Conservation (phyloP, 148 eudicot species). For the Camellia sinensis region DNA sequence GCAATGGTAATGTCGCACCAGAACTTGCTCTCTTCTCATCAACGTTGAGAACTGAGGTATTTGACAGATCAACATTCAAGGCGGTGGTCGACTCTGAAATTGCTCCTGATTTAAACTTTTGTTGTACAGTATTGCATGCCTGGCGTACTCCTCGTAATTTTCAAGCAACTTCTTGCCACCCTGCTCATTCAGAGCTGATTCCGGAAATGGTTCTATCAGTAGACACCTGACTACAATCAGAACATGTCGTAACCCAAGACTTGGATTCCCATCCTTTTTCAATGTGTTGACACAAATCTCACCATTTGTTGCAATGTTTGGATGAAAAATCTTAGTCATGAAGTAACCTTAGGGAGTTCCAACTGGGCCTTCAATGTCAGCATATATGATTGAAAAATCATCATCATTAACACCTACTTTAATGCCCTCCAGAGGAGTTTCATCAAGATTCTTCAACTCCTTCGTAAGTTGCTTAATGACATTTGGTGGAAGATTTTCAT, state of each 20-base stretch:
- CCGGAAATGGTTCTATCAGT: too few relatives aligned
- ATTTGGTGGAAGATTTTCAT: slow-evolving; percentile 97
- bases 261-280: too few relatives aligned
- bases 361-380: slow-evolving; percentile 98
- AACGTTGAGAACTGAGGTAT: not conserved
- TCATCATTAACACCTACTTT: slow-evolving; percentile 91
- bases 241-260: too few relatives aligned
- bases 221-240: too few relatives aligned
- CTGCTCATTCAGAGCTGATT: slow-evolving; percentile 92
- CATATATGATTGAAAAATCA: slow-evolving; percentile 83
- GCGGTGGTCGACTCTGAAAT: not conserved
- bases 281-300: too few relatives aligned
- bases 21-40: not conserved
- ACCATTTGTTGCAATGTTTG: too few relatives aligned
- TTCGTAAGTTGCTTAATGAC: slow-evolving; percentile 89
- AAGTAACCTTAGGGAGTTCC: slow-evolving; percentile 99
- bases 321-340: slow-evolving; percentile 92
- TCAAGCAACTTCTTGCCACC: slow-evolving; percentile 98
- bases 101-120: too few relatives aligned
- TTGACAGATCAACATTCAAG: too few relatives aligned
- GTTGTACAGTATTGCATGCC: too few relatives aligned
- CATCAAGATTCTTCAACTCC: slow-evolving; percentile 95
- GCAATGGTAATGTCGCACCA: not conserved
- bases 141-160: slow-evolving; percentile 90
- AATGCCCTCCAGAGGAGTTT: slow-evolving; percentile 96